Percentiles rank a stretch among this genome's conserved stretches.
Conservation (phyloP, 352 stramenopile genomes). For the Phytophthora multivora region DNA sequence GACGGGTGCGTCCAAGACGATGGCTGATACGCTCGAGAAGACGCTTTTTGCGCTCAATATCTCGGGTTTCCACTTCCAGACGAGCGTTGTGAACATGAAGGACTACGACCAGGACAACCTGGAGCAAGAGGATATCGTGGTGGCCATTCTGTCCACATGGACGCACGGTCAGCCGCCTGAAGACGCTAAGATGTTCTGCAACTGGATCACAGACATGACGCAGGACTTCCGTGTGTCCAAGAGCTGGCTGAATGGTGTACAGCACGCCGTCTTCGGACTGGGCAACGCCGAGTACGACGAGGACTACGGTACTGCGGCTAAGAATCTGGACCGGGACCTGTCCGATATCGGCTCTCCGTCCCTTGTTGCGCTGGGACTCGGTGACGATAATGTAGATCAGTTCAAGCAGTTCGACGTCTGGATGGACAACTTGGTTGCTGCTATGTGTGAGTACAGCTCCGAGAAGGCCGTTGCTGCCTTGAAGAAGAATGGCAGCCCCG, state of each 20-base stretch:
- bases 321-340: conserved; percentile 70
- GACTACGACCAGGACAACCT: conserved; percentile 91
- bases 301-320: conserved; percentile 82
- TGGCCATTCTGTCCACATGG: conserved; percentile 89
- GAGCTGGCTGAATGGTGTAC: conserved; percentile 69
- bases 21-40: conserved; percentile 78
- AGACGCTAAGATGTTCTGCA: conserved; percentile 79
- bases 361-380: conserved; percentile 66
- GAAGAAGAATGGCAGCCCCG: conserved; percentile 15
- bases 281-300: conserved; percentile 91
- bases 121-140: conserved; percentile 84
- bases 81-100: conserved; percentile 86
- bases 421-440: conserved; percentile 78
- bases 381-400: conserved; percentile 88
- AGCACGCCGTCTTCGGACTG: conserved; percentile 85
- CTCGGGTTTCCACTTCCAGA: conserved; percentile 81
- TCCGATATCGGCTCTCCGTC: conserved; percentile 61
- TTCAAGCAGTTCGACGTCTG: conserved; percentile 81
- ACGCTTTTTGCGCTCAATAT: conserved; percentile 84
- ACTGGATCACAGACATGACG: conserved; percentile 89
- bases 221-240: conserved; percentile 90
- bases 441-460: conserved; percentile 80
- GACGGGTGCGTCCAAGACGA: conserved; percentile 79
- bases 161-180: conserved; percentile 77
- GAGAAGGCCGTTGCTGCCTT: conserved; percentile 28